Evolutionary conservation across 1,284 basidiomycete species (phyloP), one percentile per base, ranked within the genome.

Genomic region (Apiotrichum domesticum): DNA sequence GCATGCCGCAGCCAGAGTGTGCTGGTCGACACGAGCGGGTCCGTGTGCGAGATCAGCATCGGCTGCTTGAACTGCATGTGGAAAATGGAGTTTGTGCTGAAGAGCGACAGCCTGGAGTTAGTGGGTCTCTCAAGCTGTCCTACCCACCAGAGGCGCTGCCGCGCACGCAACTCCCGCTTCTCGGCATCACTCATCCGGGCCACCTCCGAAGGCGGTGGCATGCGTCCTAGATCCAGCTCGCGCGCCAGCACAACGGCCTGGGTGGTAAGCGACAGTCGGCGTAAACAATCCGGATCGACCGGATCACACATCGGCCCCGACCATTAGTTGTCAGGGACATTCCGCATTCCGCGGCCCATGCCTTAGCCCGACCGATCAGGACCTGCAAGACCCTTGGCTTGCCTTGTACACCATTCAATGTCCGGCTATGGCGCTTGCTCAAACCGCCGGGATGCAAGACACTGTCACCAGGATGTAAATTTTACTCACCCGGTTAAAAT

Each of bases 21-120:
- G 55, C 52, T 49, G 1, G 63, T 64, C 8, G 65, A 58, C 7
- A 72, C 56, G n/a, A 72, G 54, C 1, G 65, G 65, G 46, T 72
- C 70, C 5, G 61, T 64, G 32, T 65, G 63, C 6, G 62, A 53
- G 35, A 72, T 70, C 10, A 70, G 61, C 65, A 72, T 66, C 8
- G 68, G 67, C 56, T 67, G 67, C 11, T 65, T 62, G 58, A 72
- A 72, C 58, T 72, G 70, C 67, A 72, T 69, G 54, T 66, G 65
- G 58, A 70, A 72, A 37, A 72, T 66, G 0, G 70, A 68, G 57
- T 68, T 72, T 53, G 63, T 63, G 21, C 65, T 59, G 66, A 72
- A 72, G 15, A 72, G 50, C 15, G 66, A 60, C 32, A 72, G 50
- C 69, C 69, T 70, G 45, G 43, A 43, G 46, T 52, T 37, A 47